These are phyloP conservation scores for Parmelia sp. DNA, from an alignment of 495 filamentous ascomycete genomes.

Conservation along the genomic window DNA sequence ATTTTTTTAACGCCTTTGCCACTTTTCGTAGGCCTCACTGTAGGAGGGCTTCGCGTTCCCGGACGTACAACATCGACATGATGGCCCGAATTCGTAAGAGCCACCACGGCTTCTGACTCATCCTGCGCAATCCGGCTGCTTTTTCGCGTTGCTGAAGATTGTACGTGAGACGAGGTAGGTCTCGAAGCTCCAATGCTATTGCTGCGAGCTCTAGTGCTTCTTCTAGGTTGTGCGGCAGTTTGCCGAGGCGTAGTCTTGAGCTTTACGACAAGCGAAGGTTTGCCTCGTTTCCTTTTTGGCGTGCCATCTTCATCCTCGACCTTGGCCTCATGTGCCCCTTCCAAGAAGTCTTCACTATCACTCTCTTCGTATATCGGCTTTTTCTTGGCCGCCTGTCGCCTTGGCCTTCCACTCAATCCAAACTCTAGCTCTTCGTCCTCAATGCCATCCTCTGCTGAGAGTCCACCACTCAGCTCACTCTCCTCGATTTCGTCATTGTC, in stretches of 20 bases:
- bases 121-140: slow-evolving; percentile 56
- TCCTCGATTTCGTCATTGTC: slow-evolving; percentile 58
- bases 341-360: slow-evolving; percentile 25
- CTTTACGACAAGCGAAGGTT: slow-evolving; percentile 31
- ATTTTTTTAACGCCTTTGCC: slow-evolving; percentile 57
- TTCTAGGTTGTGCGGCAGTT: slow-evolving; percentile 20
- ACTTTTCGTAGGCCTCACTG: slow-evolving; percentile 48
- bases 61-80: slow-evolving; percentile 56
- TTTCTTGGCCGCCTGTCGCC: slow-evolving; percentile 55
- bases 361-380: slow-evolving; percentile 38
- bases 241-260: slow-evolving; percentile 29
- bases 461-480: slow-evolving; percentile 59
- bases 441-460: slow-evolving; percentile 52
- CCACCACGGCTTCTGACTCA: slow-evolving; percentile 53
- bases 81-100: slow-evolving; percentile 68
- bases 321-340: slow-evolving; percentile 23
- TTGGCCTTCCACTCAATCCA: slow-evolving; percentile 62
- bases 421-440: slow-evolving; percentile 59
- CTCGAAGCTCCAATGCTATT: slow-evolving; percentile 33
- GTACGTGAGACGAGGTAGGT: slow-evolving; percentile 31
- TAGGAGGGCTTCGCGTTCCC: slow-evolving; percentile 63
- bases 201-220: slow-evolving; percentile 44
- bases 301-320: slow-evolving; percentile 9
- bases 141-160: slow-evolving; percentile 38
- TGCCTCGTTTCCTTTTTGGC: slow-evolving; percentile 34